Percentiles rank a stretch among this genome's conserved stretches.
These are phyloP conservation scores for Starmerella stellata DNA, from an alignment of 805 yeast species.

Conservation along the genomic window DNA sequence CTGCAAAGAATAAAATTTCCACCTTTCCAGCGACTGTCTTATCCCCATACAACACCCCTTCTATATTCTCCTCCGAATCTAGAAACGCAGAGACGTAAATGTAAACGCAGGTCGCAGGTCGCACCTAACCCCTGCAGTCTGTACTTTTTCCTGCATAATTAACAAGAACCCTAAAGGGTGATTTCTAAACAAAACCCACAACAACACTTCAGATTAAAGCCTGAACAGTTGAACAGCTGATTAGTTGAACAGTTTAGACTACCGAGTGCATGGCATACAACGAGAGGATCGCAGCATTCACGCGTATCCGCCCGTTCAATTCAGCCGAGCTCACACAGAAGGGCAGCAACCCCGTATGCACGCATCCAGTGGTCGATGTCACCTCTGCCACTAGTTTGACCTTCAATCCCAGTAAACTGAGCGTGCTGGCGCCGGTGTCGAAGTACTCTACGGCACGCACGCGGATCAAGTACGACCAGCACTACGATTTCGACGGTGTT, in stretches of 20 bases:
- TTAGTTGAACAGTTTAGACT: no score
- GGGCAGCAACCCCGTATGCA: constrained; percentile 1
- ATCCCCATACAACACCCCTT: no score
- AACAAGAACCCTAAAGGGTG: no score
- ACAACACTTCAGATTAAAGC: no score
- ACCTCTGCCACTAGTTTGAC: constrained; percentile 74
- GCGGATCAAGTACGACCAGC: constrained; percentile 6
- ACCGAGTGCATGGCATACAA: no score
- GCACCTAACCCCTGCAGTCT: no score
- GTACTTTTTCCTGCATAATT: no score
- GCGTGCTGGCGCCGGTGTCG: constrained; percentile 13
- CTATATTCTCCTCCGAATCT: no score
- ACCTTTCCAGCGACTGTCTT: no score
- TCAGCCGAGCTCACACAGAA: constrained; percentile 1
- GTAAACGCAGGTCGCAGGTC: background rate
- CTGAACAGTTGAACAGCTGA: no score
- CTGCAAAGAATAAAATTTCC: no score
- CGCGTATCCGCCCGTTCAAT: constrained; percentile 7
- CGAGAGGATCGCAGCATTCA: constrained; percentile 3
- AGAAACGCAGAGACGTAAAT: background rate
- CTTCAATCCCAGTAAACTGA: constrained; percentile 52
- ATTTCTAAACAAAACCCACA: no score
- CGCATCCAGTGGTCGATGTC: constrained; percentile 21
- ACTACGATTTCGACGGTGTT: constrained; percentile 59
- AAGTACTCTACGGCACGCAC: constrained; percentile 3